phyloP scores from a whole-genome alignment of 2,329 filamentous ascomycete genomes.

The Diaporthe destruens region DNA sequence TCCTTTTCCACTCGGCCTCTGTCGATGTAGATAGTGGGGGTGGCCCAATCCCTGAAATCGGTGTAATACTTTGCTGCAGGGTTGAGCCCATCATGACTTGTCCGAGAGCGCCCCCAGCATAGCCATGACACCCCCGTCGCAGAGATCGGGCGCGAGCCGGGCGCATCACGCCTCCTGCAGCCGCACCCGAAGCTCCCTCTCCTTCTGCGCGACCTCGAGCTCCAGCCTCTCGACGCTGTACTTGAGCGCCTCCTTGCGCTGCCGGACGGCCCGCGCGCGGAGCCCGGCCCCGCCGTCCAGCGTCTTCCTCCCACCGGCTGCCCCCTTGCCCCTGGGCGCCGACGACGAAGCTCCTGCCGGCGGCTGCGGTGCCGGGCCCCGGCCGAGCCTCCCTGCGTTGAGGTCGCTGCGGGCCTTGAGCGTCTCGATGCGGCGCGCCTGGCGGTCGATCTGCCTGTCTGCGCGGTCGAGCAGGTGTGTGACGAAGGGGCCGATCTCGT shows the following conservation, averaged over 20 bases:
- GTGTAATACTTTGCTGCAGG: not conserved
- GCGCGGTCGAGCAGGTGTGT: slow-evolving; percentile 82
- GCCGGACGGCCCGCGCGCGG: slow-evolving; percentile 72
- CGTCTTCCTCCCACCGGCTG: slow-evolving; percentile 46
- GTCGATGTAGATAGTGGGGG: not conserved
- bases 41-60: not conserved
- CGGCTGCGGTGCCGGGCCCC: slow-evolving; percentile 38
- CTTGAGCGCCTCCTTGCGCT: slow-evolving; percentile 86
- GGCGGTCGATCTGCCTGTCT: slow-evolving; percentile 84
- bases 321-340: slow-evolving; percentile 42
- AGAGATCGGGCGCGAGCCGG: too few species aligned
- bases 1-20: not conserved
- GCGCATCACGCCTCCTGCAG: slow-evolving; percentile 53
- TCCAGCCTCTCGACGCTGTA: slow-evolving; percentile 90
- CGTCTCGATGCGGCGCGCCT: slow-evolving; percentile 84
- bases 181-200: slow-evolving; percentile 68
- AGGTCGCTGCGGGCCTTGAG: slow-evolving; percentile 86
- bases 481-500: slow-evolving; percentile 91
- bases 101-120: too few species aligned
- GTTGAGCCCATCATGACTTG: not conserved
- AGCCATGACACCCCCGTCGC: not conserved
- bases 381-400: slow-evolving; percentile 76
- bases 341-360: not conserved
- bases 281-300: slow-evolving; percentile 68
- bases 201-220: slow-evolving; percentile 84